Percentiles rank a stretch among this genome's conserved stretches.
These are phyloP conservation scores for Kodamaea hsintzibuensis DNA, from an alignment of 805 yeast species.

Conservation along the genomic window DNA sequence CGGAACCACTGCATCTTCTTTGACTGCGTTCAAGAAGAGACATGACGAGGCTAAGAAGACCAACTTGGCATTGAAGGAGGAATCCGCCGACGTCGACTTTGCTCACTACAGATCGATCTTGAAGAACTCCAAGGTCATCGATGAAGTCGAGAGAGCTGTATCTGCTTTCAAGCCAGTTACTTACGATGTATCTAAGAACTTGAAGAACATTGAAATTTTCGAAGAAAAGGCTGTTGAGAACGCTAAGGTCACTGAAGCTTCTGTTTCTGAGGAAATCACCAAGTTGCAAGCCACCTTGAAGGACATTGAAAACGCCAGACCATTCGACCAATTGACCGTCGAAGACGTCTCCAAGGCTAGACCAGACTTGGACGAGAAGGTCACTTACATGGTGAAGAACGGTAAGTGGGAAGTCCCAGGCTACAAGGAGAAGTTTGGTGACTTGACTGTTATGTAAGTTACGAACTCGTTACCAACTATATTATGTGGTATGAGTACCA, in stretches of 20 bases:
- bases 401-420: slow-evolving; percentile 99
- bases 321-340: slow-evolving; percentile 94
- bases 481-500: not conserved
- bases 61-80: slow-evolving; percentile 66
- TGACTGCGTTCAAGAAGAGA: slow-evolving; percentile 95
- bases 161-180: slow-evolving; percentile 77
- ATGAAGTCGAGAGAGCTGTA: slow-evolving; percentile 78
- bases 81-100: slow-evolving; percentile 80
- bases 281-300: slow-evolving; percentile 85
- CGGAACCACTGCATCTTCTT: slow-evolving; percentile 85
- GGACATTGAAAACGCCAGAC: slow-evolving; percentile 96
- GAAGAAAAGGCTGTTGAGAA: slow-evolving; percentile 95
- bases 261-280: slow-evolving; percentile 81
- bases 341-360: slow-evolving; percentile 93
- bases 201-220: slow-evolving; percentile 89
- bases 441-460: slow-evolving; percentile 81
- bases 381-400: slow-evolving; percentile 88
- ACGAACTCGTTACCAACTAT: not conserved
- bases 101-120: slow-evolving; percentile 73
- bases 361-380: slow-evolving; percentile 97
- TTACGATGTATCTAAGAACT: slow-evolving; percentile 83
- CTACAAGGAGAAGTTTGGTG: slow-evolving; percentile 97
- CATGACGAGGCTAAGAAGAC: slow-evolving; percentile 95
- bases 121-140: slow-evolving; percentile 78
- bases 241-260: slow-evolving; percentile 88